Base-by-base conservation (phyloP, 208 protist species). In the Trypanosoma melophagium region DNA sequence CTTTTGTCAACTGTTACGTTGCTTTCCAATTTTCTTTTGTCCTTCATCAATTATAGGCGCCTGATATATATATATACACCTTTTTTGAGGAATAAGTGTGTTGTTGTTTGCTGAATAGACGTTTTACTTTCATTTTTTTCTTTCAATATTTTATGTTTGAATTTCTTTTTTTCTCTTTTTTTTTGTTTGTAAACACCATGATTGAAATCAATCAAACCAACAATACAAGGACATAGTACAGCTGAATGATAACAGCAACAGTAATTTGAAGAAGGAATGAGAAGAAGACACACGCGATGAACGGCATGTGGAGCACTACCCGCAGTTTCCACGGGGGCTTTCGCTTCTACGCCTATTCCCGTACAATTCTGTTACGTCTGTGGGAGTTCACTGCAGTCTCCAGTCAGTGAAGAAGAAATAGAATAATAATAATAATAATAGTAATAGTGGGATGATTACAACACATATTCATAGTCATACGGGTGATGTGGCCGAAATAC, bases 81-180 rank as follows among this genome's bases (percentile, higher is more conserved):
- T n/a, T n/a, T n/a, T n/a, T n/a, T n/a, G n/a, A n/a, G n/a, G n/a
- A n/a, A n/a, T n/a, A n/a, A n/a, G n/a, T n/a, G n/a, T n/a, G n/a
- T n/a, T n/a, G n/a, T n/a, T n/a, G n/a, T n/a, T n/a, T n/a, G n/a
- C n/a, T n/a, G n/a, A n/a, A n/a, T n/a, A n/a, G n/a, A n/a, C n/a
- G n/a, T n/a, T n/a, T n/a, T n/a, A n/a, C n/a, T 56, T 45, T 52
- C n/a, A 9, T 24, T 60, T n/a, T n/a, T n/a, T n/a, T n/a, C n/a
- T n/a, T n/a, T n/a, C n/a, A n/a, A n/a, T n/a, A n/a, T n/a, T n/a
- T 21, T 60, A 59, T 8, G 40, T 45, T 14, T 55, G 41, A 50
- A 31, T 67, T 54, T 40, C 53, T 59, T 52, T 77, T 38, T 65
- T 52, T 60, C 44, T 67, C 49, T 64, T 63, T 49, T 55, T 73